Evolutionary conservation across 305 asterid genomes (phyloP), one percentile per base, ranked within the genome.

Genomic region (Fraxinus ornus): DNA sequence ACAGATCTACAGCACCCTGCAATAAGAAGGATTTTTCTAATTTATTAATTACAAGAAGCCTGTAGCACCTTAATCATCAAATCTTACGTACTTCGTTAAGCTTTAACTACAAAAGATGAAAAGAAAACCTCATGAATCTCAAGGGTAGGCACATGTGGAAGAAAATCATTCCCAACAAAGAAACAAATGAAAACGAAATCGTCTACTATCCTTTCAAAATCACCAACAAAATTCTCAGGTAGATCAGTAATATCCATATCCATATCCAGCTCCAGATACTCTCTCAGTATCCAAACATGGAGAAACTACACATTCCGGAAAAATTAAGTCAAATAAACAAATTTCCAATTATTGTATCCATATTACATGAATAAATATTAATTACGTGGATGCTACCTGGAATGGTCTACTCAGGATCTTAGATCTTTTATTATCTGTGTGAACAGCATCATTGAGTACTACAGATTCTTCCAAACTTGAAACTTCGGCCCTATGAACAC

Each of bases 141-240:
- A 12, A 92, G 82, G 37, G 90, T 85, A 0, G 93, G 95, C 80
- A 91, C 84, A 6, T 87, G 94, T 0, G 95, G 97, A 17, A 92
- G 88, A 37, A 91, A 92, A 80, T 92, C 97, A 39, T 92, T 92
- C 22, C 97, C 97, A 0, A 85, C 82, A 32, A 92, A 90, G 89
- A 89, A 91, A 83, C 94, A 92, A 0, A 92, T 85, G 70, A 91
- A 92, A 70, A 92, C 79, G 75, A 91, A 91, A 72, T 92, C 95
- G 71, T 92, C 95, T 0, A 91, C 52, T 0, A 85, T 41, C 17
- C 93, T 82, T 71, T 92, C 97, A n/a, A 84, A 26, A 62, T 90
- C 91, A 22, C 17, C 26, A 52, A 80, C 87, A 21, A 79, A 72
- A 2, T 87, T 82, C 36, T 89, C 87, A 7, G 76, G 86, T 80